phyloP scores from a whole-genome alignment of 805 yeast genomes.

The Yarrowia deformans region DNA sequence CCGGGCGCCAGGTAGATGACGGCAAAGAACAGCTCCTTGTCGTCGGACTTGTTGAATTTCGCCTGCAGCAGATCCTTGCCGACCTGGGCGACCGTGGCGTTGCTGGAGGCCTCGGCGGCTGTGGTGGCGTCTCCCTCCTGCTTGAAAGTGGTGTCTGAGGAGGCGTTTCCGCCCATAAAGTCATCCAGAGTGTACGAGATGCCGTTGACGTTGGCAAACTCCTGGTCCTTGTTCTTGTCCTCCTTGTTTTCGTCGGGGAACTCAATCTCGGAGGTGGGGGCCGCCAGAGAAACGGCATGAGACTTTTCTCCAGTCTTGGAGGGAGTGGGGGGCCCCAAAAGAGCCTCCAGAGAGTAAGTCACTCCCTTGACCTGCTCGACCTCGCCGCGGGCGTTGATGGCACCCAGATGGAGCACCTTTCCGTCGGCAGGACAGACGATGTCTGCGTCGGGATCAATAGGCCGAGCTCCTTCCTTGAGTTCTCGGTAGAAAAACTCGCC shows the following conservation, averaged over 20 bases:
- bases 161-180: constrained; percentile 63
- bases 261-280: constrained; percentile 43
- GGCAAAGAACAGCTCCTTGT: constrained; percentile 76
- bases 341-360: constrained; percentile 87
- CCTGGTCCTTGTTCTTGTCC: constrained; percentile 64
- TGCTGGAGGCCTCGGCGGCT: constrained; percentile 42
- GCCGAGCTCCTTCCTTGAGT: constrained; percentile 78
- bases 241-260: constrained; percentile 52
- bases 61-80: constrained; percentile 44
- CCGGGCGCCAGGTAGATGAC: constrained; percentile 98
- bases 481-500: constrained; percentile 91
- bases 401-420: constrained; percentile 82
- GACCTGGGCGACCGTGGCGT: constrained; percentile 45
- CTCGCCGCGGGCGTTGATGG: constrained; percentile 69
- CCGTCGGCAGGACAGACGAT: constrained; percentile 96
- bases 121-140: constrained; percentile 74
- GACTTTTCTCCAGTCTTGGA: constrained; percentile 11
- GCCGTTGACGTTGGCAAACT: constrained; percentile 80
- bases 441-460: constrained; percentile 67
- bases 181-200: constrained; percentile 74
- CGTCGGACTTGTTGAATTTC: constrained; percentile 48
- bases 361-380: constrained; percentile 98
- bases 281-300: constrained; percentile 31
- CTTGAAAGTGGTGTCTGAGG: constrained; percentile 58
- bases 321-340: constrained; percentile 63